Conservation (phyloP, 176 grass and related monocot species). For the Musa acuminata region DNA sequence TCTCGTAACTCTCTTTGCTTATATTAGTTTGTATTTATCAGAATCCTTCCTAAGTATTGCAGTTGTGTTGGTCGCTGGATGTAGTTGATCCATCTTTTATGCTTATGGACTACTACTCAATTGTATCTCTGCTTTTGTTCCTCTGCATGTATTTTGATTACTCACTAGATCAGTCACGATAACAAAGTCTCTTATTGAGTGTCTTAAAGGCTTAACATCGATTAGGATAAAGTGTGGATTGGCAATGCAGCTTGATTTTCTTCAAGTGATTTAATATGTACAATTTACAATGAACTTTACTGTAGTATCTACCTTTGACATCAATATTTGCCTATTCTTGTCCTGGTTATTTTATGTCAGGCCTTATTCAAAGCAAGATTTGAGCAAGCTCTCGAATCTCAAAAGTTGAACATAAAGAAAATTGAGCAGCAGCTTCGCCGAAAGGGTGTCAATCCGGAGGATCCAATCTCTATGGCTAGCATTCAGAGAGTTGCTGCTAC, state of each 20-base stretch:
- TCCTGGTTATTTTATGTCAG: constrained; percentile 25
- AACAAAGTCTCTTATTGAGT: not conserved
- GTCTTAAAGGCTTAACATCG: not conserved
- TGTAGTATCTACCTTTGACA: not conserved
- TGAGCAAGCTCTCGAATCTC: constrained; percentile 94
- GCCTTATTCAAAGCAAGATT: constrained; percentile 98
- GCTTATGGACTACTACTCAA: not conserved
- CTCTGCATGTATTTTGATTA: not conserved
- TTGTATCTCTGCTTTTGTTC: not conserved
- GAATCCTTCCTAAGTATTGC: no score
- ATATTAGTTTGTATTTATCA: no score
- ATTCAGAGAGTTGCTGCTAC: constrained; percentile 85
- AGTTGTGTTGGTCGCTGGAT: not conserved
- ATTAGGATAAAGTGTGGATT: not conserved
- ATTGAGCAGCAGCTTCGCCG: constrained; percentile 81
- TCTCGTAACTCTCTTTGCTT: no score
- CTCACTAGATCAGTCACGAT: not conserved
- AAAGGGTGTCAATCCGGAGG: constrained; percentile 94
- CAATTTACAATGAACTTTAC: constrained; percentile 10
- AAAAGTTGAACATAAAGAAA: constrained; percentile 96
- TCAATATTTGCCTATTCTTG: not conserved
- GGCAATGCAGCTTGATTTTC: not conserved
- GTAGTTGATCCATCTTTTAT: not conserved
- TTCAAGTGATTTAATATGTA: not conserved
- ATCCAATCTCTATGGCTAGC: constrained; percentile 92